phyloP scores from a whole-genome alignment of 495 filamentous ascomycete species.

The Xylaria scruposa region DNA sequence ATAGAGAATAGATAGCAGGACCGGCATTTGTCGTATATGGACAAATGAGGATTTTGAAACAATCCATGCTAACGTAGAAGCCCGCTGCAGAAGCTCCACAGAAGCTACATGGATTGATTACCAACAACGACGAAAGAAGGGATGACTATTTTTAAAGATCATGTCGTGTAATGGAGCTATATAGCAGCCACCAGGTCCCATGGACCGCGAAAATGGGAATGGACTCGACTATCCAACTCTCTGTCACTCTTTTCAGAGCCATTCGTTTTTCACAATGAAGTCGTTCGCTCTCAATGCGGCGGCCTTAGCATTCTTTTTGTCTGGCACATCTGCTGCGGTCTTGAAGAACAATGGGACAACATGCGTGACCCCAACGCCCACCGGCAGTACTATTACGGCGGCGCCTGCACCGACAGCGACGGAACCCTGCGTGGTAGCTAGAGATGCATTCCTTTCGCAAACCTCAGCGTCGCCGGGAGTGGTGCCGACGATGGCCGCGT shows the following conservation, averaged over 20 bases:
- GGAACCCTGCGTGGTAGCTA: conserved; percentile 19
- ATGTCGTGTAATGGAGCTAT: not conserved
- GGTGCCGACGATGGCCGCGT: conserved; percentile 41
- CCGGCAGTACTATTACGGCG: conserved; percentile 11
- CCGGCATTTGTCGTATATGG: not conserved
- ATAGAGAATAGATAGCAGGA: not conserved
- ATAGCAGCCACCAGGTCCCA: not conserved
- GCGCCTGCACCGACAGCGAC: conserved; percentile 16
- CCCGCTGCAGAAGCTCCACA: not conserved
- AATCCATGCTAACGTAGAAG: not conserved
- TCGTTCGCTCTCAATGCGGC: conserved; percentile 5
- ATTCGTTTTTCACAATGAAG: conserved; percentile 17
- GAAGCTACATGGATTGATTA: not conserved
- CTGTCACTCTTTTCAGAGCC: conserved; percentile 21
- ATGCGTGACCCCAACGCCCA: conserved; percentile 7
- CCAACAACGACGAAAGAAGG: not conserved
- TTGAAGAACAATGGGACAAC: conserved; percentile 10
- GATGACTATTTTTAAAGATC: conserved; percentile 1
- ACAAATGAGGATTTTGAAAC: not conserved
- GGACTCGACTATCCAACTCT: conserved; percentile 20
- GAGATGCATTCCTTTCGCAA: conserved; percentile 19
- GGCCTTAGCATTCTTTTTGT: conserved; percentile 8
- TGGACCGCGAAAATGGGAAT: not conserved
- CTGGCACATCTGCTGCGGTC: conserved; percentile 9
- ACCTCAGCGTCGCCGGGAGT: not conserved